Percentiles rank a stretch among this genome's conserved stretches.
These are phyloP conservation scores for Wickerhamiella qilinensis DNA, from an alignment of 805 yeast species.

Conservation along the genomic window DNA sequence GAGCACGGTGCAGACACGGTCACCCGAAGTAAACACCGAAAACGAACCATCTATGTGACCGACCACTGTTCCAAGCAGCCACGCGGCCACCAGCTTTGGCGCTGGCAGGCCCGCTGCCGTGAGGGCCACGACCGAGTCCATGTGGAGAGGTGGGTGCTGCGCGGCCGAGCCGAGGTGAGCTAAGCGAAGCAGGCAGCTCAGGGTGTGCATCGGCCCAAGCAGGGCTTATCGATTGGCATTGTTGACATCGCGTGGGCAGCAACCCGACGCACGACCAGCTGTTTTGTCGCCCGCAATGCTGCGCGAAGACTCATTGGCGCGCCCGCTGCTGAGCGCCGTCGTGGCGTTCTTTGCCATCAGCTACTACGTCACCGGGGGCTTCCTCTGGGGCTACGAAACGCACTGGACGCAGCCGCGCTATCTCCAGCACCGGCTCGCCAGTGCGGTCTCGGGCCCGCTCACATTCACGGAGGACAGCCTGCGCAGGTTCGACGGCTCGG, in stretches of 20 bases:
- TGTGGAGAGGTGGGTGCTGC: not conserved
- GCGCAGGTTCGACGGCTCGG: conserved; percentile 34
- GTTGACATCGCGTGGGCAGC: too few relatives aligned
- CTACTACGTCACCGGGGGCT: conserved; percentile 32
- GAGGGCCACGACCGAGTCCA: not conserved
- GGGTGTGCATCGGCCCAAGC: too few relatives aligned
- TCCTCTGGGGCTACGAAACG: conserved; percentile 48
- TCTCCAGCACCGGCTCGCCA: conserved; percentile 19
- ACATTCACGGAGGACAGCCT: conserved; percentile 32
- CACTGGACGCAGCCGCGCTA: conserved; percentile 31
- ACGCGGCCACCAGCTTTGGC: not conserved
- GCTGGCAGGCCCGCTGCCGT: not conserved
- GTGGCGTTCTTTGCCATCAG: conserved; percentile 1
- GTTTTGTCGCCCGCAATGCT: too few relatives aligned
- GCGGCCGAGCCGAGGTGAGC: not conserved
- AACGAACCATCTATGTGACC: conserved; percentile 4
- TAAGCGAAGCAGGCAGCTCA: not conserved
- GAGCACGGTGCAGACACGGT: not conserved
- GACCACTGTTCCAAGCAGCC: conserved; percentile 1
- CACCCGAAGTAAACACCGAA: not conserved
- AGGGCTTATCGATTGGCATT: too few relatives aligned
- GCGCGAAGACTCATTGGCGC: not conserved
- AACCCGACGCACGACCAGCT: too few relatives aligned
- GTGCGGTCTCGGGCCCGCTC: conserved; percentile 16
- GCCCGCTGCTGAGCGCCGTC: conserved; percentile 1